These are phyloP conservation scores for Kluyveromyces aestuarii DNA, from an alignment of 805 yeast genomes.

Conservation along the genomic window DNA sequence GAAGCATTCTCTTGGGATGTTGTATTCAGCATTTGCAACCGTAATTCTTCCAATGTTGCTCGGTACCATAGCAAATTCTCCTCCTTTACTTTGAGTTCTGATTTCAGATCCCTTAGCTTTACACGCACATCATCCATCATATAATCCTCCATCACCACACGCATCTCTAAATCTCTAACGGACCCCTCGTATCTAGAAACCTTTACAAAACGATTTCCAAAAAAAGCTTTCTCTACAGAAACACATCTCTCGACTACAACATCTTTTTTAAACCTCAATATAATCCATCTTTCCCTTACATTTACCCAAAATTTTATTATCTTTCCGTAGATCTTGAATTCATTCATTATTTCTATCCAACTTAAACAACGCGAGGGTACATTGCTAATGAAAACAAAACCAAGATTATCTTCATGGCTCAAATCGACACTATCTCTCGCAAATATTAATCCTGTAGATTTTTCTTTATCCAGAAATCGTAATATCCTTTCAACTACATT, in stretches of 20 bases:
- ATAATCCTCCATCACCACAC: background rate
- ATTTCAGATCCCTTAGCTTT: slow-evolving; percentile 1
- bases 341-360: background rate
- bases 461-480: background rate
- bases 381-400: slow-evolving; percentile 1
- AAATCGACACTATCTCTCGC: background rate
- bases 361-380: slow-evolving; percentile 2
- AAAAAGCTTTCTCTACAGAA: slow-evolving; percentile 6
- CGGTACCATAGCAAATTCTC: background rate
- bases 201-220: slow-evolving; percentile 9
- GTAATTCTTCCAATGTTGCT: background rate
- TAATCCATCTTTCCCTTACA: slow-evolving; percentile 1
- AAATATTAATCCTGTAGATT: too few species aligned
- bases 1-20: background rate
- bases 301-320: slow-evolving; percentile 4
- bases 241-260: slow-evolving; percentile 8
- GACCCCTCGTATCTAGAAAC: slow-evolving; percentile 4
- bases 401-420: background rate
- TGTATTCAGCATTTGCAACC: background rate
- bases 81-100: background rate
- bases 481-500: background rate
- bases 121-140: background rate
- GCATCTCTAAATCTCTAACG: slow-evolving; percentile 1
- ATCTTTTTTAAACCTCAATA: slow-evolving; percentile 4
- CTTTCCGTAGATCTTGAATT: slow-evolving; percentile 7